These are phyloP conservation scores for Penicillium sp. DNA, from an alignment of 2,329 filamentous ascomycete species.

Conservation along the genomic window DNA sequence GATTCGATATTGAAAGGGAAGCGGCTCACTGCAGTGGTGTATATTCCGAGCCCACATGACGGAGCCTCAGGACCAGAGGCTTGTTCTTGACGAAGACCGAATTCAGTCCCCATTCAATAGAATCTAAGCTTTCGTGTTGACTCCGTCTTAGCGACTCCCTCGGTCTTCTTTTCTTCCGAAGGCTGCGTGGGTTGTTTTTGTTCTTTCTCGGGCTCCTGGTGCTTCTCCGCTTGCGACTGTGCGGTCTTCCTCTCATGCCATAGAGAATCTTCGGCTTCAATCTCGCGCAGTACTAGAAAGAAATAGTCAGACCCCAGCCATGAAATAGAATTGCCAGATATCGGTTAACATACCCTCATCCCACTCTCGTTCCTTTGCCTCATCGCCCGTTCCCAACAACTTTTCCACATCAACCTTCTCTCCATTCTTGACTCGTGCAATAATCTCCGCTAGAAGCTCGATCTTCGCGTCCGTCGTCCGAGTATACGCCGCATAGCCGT, in stretches of 20 bases:
- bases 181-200: slow-evolving; percentile 8
- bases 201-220: slow-evolving; percentile 6
- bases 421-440: slow-evolving; percentile 47
- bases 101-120: slow-evolving; percentile 20
- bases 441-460: slow-evolving; percentile 65
- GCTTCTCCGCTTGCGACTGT: slow-evolving; percentile 8
- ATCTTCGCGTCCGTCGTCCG: slow-evolving; percentile 79
- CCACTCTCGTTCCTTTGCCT: slow-evolving; percentile 77
- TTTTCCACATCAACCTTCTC: slow-evolving; percentile 79
- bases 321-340: not conserved
- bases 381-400: slow-evolving; percentile 73
- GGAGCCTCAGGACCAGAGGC: not conserved
- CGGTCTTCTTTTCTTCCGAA: slow-evolving; percentile 16
- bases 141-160: slow-evolving; percentile 10
- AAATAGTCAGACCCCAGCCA: slow-evolving; percentile 7
- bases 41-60: not conserved
- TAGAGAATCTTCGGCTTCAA: slow-evolving; percentile 40
- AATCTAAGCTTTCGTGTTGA: slow-evolving; percentile 31
- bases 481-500: slow-evolving; percentile 69
- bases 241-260: slow-evolving; percentile 33
- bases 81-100: not conserved
- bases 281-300: slow-evolving; percentile 38
- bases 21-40: not conserved
- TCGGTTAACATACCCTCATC: slow-evolving; percentile 64
- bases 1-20: not conserved